phyloP scores from a whole-genome alignment of 352 stramenopile genomes.

The Peronospora tabacina region DNA sequence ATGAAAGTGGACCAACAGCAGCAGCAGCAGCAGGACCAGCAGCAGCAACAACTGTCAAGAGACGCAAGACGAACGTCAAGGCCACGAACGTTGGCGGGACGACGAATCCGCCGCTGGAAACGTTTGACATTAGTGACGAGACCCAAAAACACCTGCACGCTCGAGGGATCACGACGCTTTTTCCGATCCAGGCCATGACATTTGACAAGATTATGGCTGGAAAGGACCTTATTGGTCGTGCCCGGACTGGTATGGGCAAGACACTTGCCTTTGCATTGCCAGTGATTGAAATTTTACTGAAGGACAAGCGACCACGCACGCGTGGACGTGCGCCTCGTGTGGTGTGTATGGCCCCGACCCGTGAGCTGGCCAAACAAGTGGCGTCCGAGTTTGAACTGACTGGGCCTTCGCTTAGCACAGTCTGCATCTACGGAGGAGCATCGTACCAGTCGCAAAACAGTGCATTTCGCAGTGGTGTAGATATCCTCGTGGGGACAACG shows the following conservation, averaged over 20 bases:
- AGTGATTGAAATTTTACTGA: constrained; percentile 87
- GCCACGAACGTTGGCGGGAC: constrained; percentile 34
- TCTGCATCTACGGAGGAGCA: constrained; percentile 89
- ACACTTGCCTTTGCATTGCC: constrained; percentile 97
- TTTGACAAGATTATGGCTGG: constrained; percentile 93
- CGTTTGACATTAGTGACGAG: constrained; percentile 56
- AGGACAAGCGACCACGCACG: constrained; percentile 66
- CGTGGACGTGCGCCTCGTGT: constrained; percentile 82
- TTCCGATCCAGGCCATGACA: constrained; percentile 91
- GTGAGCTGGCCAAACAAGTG: constrained; percentile 97
- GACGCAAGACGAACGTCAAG: constrained; percentile 32
- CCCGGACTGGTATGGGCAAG: constrained; percentile 97
- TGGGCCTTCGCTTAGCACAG: constrained; percentile 68
- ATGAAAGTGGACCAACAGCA: constrained; percentile 52
- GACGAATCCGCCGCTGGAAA: constrained; percentile 60
- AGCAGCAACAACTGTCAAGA: too few species aligned
- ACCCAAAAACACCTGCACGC: constrained; percentile 59
- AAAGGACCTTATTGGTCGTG: constrained; percentile 95
- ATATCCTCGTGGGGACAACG: constrained; percentile 91
- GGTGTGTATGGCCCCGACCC: constrained; percentile 95
- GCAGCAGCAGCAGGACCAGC: too few species aligned
- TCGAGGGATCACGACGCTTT: constrained; percentile 83
- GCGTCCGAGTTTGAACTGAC: constrained; percentile 84
- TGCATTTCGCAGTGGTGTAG: constrained; percentile 79
- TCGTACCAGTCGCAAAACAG: constrained; percentile 88